Evolutionary conservation across 1,284 basidiomycete genomes (phyloP), one percentile per base, ranked within the genome.

Genomic region (Trametes pubescens): DNA sequence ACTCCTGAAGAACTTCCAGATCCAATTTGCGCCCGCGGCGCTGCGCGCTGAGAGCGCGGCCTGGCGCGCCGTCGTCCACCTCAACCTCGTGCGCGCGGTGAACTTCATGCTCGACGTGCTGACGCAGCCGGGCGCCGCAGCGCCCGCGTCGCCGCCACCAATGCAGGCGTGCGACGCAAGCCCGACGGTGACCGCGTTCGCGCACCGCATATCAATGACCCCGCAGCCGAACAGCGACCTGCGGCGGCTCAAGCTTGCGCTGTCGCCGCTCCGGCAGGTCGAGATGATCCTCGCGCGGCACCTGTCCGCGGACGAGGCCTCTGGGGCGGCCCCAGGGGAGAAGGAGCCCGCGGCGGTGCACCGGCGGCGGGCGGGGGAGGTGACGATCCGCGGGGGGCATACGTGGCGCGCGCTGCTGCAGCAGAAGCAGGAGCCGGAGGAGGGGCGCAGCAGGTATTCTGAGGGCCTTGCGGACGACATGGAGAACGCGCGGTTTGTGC

Each of bases 1-100:
- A 0, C 80, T 87, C 51, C 76, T 89, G 43, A 87, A 88, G 75
- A 87, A 87, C 71, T 85, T 88, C 67, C 85, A 88, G 69, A 76
- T 87, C 26, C 78, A 82, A 62, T 87, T 86, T 66, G 80, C 85
- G 6, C 87, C 87, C 0, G 81, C 81, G 61, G 81, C 86, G 2
- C 86, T 89, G 65, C 77, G 80, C 58, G 79, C 80, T 3, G 85
- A 88, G 75, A 80, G 81, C 37, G 81, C 81, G 57, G 77, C 82
- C 51, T 89, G 86, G 86, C 80, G 84, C 37, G 82, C 85, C 2
- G 81, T 88, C 62, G 85, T 88, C 59, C 83, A 86, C 69, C 81
- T 88, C 70, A 88, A 88, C 71, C 82, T 88, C 60, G 79, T 87
- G 58, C 82, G 84, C 53, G 85, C 85, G 22, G 81, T 87, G 59